Evolutionary conservation across 352 stramenopile species (phyloP).

Genomic region (Paralagenidium karlingii): DNA sequence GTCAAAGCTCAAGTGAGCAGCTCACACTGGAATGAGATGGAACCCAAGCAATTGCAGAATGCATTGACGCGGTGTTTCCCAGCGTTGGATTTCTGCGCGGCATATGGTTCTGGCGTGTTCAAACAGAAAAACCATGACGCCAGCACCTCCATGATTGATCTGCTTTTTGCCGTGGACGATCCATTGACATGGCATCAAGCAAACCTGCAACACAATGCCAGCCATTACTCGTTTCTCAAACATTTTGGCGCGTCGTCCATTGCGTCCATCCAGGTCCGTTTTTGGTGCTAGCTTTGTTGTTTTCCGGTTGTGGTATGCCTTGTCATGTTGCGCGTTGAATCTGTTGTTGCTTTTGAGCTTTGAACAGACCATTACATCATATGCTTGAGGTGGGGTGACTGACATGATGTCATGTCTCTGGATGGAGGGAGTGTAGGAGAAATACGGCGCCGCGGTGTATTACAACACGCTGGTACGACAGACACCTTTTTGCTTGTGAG

Average conservation of each 20-base stretch:
- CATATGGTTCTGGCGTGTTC: conserved; percentile 77
- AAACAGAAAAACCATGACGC: conserved; percentile 61
- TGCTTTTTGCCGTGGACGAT: conserved; percentile 82
- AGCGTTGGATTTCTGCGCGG: conserved; percentile 64
- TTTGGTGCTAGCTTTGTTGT: not conserved
- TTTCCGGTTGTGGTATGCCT: no score
- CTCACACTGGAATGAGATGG: not conserved
- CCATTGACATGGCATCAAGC: conserved; percentile 64
- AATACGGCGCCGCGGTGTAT: conserved; percentile 69
- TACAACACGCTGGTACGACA: conserved; percentile 69
- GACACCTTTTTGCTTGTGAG: not conserved
- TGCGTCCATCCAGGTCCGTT: conserved; percentile 31
- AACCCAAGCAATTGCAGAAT: conserved; percentile 12
- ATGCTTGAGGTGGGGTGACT: no score
- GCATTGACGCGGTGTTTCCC: conserved; percentile 58
- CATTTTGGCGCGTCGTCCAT: conserved; percentile 41
- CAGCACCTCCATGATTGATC: conserved; percentile 75
- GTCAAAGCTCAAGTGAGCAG: no score
- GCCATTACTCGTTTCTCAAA: conserved; percentile 77
- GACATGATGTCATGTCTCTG: no score
- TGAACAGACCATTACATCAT: no score
- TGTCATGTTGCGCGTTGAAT: not conserved
- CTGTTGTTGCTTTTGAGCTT: not conserved
- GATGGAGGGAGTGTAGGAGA: conserved; percentile 18
- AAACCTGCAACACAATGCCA: conserved; percentile 59